A percentile compares a stretch with the other conserved stretches of the same genome.
phyloP scores from a whole-genome alignment of 139 green algal species.

The Micractinium conductrix region DNA sequence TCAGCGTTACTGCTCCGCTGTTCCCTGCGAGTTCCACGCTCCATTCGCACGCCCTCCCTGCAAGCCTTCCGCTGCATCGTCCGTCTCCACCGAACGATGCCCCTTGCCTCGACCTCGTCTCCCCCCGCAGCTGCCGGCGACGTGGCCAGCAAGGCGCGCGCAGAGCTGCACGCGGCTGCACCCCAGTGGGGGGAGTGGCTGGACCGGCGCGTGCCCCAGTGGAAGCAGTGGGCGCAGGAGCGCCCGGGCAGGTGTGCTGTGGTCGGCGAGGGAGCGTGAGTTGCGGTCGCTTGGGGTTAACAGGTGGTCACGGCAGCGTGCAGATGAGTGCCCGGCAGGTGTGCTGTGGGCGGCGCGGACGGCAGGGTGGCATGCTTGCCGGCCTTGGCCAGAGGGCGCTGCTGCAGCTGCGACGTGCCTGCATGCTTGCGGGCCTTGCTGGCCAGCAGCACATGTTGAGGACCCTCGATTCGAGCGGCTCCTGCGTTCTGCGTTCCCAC shows the following conservation, averaged over 20 bases:
- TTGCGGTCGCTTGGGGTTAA: background rate
- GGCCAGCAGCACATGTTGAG: too few species aligned
- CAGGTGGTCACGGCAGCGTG: background rate
- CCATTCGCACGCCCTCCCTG: background rate
- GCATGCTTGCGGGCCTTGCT: too few species aligned
- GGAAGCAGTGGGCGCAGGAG: slow-evolving; percentile 19
- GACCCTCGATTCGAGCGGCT: too few species aligned
- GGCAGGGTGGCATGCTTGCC: background rate
- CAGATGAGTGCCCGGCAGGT: background rate
- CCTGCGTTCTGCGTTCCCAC: too few species aligned
- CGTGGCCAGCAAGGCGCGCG: background rate
- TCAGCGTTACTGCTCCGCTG: too few species aligned
- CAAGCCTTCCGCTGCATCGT: background rate
- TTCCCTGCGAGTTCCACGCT: too few species aligned
- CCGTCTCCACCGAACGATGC: background rate
- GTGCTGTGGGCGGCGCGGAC: background rate
- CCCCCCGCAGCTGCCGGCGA: background rate
- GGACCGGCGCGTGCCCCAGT: background rate
- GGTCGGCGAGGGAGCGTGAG: background rate
- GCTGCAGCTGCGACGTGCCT: too few species aligned
- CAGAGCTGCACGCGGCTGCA: background rate
- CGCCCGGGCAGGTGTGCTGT: slow-evolving; percentile 19
- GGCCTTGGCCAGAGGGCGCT: background rate
- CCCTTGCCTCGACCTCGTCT: background rate
- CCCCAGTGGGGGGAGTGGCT: slow-evolving; percentile 21